Percentiles rank a stretch among this genome's conserved stretches.
Conservation (phyloP, 2,329 filamentous ascomycete species). For the Rutstroemia sp. region DNA sequence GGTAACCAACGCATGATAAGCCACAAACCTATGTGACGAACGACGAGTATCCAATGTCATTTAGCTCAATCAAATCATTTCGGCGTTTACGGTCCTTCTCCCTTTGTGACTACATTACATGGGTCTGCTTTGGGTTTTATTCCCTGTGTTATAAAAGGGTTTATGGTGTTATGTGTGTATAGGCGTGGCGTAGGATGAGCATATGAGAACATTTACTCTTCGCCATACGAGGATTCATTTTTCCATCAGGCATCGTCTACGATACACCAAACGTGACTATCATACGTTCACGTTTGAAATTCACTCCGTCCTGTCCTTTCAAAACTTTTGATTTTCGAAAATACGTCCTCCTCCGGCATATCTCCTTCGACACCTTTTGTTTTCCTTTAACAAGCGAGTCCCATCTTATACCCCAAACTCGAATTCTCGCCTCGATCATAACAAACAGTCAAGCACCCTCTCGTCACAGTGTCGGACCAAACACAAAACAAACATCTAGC, state of each 20-base stretch:
- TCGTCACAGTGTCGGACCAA: neutral
- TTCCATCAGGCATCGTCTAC: constrained; percentile 19
- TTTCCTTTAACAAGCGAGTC: neutral
- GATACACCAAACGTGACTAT: constrained; percentile 14
- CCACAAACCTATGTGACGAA: constrained; percentile 30
- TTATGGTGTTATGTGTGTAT: constrained; percentile 29
- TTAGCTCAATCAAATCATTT: constrained; percentile 24
- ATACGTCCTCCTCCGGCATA: neutral
- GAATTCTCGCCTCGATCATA: neutral
- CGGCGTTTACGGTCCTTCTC: constrained; percentile 26
- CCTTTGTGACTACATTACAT: constrained; percentile 14
- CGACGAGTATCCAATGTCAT: constrained; percentile 28
- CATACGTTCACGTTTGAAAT: constrained; percentile 15
- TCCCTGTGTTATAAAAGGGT: constrained; percentile 17
- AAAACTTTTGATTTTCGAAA: constrained; percentile 14
- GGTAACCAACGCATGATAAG: constrained; percentile 52
- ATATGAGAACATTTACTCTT: constrained; percentile 22
- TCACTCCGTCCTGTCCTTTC: constrained; percentile 30
- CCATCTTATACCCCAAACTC: constrained; percentile 3
- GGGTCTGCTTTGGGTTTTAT: constrained; percentile 21
- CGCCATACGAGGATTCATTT: constrained; percentile 16
- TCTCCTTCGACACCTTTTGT: constrained; percentile 8
- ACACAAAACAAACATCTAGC: neutral
- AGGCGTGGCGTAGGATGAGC: constrained; percentile 27
- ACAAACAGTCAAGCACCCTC: neutral